These are phyloP conservation scores for Spergularia bocconei DNA, from an alignment of 148 eudicot genomes.

Conservation along the genomic window DNA sequence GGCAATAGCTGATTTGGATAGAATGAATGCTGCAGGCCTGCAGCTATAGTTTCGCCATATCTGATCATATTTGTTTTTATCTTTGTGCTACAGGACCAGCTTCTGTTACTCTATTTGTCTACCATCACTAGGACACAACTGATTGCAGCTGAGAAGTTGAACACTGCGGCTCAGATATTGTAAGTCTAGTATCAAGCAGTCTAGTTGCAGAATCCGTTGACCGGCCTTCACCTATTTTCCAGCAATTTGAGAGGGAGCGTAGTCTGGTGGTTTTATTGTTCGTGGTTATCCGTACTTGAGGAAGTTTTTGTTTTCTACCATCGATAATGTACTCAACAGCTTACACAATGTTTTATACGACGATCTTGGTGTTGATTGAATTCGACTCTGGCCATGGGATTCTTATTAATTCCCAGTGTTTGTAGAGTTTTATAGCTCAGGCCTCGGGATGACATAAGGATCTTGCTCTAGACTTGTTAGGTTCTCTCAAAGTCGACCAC, in stretches of 20 bases:
- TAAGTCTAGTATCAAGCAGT: conserved; percentile 26
- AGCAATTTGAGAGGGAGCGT: conserved; percentile 14
- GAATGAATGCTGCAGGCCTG: too few relatives aligned
- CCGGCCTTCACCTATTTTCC: neutral
- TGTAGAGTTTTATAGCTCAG: too few relatives aligned
- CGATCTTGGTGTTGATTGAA: neutral
- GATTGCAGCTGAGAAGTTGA: conserved; percentile 84
- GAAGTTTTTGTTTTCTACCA: conserved; percentile 28
- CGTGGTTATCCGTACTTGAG: conserved; percentile 15
- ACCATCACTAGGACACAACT: conserved; percentile 94
- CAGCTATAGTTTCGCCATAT: neutral
- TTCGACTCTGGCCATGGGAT: neutral
- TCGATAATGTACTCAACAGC: conserved; percentile 13
- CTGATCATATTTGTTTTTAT: conserved; percentile 3
- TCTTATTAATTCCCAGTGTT: neutral
- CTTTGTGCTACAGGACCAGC: conserved; percentile 63
- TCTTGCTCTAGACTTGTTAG: too few relatives aligned
- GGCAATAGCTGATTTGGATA: too few relatives aligned
- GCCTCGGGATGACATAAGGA: too few relatives aligned
- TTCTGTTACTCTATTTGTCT: conserved; percentile 76
- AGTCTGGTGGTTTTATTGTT: conserved; percentile 3
- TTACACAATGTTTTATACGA: conserved; percentile 6
- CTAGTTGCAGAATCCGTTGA: conserved; percentile 7
- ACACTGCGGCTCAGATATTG: conserved; percentile 94
- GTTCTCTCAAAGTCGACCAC: too few relatives aligned